A percentile compares a stretch with the other conserved stretches of the same genome.
These are phyloP conservation scores for Pseudocercospora fijiensis DNA, from an alignment of 2,329 filamentous ascomycete genomes.

Conservation along the genomic window DNA sequence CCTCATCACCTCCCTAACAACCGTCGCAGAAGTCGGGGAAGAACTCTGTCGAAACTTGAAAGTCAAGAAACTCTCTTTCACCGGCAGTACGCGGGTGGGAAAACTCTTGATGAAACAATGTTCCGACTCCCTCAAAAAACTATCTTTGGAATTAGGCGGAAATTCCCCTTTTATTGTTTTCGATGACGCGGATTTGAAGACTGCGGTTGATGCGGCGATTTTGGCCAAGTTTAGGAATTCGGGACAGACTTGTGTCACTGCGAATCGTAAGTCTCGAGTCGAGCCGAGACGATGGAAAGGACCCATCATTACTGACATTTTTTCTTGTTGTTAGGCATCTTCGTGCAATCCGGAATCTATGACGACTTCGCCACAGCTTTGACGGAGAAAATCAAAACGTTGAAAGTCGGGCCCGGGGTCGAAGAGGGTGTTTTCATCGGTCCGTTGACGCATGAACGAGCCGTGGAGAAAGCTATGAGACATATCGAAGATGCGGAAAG, in stretches of 20 bases:
- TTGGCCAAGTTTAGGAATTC: slow-evolving; percentile 33
- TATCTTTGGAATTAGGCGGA: slow-evolving; percentile 36
- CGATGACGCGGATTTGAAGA: slow-evolving; percentile 36
- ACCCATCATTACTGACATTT: too few species aligned
- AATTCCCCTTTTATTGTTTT: slow-evolving; percentile 39
- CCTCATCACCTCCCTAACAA: slow-evolving; percentile 29
- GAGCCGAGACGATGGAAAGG: too few species aligned
- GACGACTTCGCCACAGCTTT: slow-evolving; percentile 58
- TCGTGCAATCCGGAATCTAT: slow-evolving; percentile 54
- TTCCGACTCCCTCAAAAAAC: slow-evolving; percentile 32
- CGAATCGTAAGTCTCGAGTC: slow-evolving; percentile 43
- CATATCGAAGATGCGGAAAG: slow-evolving; percentile 77
- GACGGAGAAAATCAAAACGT: slow-evolving; percentile 40
- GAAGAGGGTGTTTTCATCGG: slow-evolving; percentile 45
- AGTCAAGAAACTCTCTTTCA: slow-evolving; percentile 38
- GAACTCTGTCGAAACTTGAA: slow-evolving; percentile 26
- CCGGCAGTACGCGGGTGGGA: slow-evolving; percentile 35
- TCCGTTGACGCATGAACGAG: slow-evolving; percentile 81
- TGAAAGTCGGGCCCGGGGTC: slow-evolving; percentile 24
- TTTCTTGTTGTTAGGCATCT: slow-evolving; percentile 36
- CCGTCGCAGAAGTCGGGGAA: slow-evolving; percentile 27
- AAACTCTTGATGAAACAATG: slow-evolving; percentile 33
- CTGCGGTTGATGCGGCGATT: slow-evolving; percentile 32
- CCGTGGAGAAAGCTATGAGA: slow-evolving; percentile 72
- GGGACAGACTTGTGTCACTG: slow-evolving; percentile 37